phyloP scores from a whole-genome alignment of 2,329 filamentous ascomycete genomes.

The Diaporthe vaccinii region DNA sequence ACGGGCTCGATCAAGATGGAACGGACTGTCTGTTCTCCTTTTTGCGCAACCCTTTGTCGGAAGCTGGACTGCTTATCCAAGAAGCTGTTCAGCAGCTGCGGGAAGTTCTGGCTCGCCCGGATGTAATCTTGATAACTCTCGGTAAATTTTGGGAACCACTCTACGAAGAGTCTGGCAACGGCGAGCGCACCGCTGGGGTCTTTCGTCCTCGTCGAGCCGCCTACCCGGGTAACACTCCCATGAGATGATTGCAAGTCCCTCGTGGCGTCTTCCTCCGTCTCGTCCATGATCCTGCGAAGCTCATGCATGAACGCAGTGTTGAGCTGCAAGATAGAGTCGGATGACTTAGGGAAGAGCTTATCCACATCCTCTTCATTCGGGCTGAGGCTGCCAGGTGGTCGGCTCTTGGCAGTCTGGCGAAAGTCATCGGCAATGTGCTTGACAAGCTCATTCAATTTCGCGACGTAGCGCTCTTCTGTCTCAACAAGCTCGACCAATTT shows the following conservation, averaged over 20 bases:
- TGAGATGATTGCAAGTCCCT: conserved; percentile 77
- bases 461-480: conserved; percentile 94
- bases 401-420: conserved; percentile 74
- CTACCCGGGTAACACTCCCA: conserved; percentile 58
- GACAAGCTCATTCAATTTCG: conserved; percentile 87
- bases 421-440: conserved; percentile 86
- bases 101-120: conserved; percentile 88
- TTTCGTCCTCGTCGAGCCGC: conserved; percentile 62
- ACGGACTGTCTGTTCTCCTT: conserved; percentile 90
- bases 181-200: conserved; percentile 84
- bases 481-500: conserved; percentile 92
- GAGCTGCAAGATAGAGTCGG: conserved; percentile 83
- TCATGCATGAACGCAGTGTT: conserved; percentile 86
- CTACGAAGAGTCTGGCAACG: conserved; percentile 84
- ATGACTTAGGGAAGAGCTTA: conserved; percentile 83
- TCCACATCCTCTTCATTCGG: conserved; percentile 80
- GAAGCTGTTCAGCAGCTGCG: conserved; percentile 83
- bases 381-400: conserved; percentile 73
- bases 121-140: conserved; percentile 95
- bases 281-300: conserved; percentile 82
- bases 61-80: conserved; percentile 87
- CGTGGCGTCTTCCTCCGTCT: conserved; percentile 84
- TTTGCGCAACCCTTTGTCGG: conserved; percentile 82
- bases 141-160: conserved; percentile 94
- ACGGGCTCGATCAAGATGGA: conserved; percentile 97